A percentile compares a stretch with the other conserved stretches of the same genome.
These are phyloP conservation scores for Xylaria cubensis DNA, from an alignment of 495 filamentous ascomycete genomes.

Conservation along the genomic window DNA sequence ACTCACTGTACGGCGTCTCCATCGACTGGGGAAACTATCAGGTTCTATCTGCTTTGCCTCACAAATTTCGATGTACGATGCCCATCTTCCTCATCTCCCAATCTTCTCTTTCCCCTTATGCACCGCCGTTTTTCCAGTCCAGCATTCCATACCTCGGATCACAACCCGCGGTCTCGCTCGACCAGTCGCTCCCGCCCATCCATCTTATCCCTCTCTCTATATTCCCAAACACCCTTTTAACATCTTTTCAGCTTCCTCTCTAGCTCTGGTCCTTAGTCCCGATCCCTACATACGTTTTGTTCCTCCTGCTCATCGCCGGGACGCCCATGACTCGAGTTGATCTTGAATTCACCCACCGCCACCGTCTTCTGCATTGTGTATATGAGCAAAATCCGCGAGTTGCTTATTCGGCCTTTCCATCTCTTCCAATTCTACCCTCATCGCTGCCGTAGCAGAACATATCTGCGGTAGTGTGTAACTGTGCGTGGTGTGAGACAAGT, in stretches of 20 bases:
- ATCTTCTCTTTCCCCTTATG: not conserved
- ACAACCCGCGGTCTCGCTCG: constrained; percentile 12
- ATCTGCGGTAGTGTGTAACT: not conserved
- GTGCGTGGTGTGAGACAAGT: constrained; percentile 12
- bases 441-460: not conserved
- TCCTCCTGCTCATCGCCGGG: not conserved
- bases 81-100: not conserved
- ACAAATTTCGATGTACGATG: constrained; percentile 16
- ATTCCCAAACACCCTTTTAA: no score
- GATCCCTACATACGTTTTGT: constrained; percentile 11
- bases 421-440: not conserved
- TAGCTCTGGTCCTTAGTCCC: not conserved
- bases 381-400: not conserved
- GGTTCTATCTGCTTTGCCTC: not conserved
- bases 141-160: not conserved
- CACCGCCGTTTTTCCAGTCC: not conserved
- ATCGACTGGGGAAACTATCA: not conserved
- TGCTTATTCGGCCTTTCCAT: not conserved
- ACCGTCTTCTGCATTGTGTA: not conserved
- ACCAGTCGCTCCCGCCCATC: constrained; percentile 1
- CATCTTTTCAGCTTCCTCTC: not conserved
- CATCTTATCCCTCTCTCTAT: constrained; percentile 6
- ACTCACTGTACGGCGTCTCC: not conserved
- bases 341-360: constrained; percentile 5
- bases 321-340: constrained; percentile 5